A percentile compares a stretch with the other conserved stretches of the same genome.
These are phyloP conservation scores for Angomonas deanei DNA, from an alignment of 208 protist species.

Conservation along the genomic window DNA sequence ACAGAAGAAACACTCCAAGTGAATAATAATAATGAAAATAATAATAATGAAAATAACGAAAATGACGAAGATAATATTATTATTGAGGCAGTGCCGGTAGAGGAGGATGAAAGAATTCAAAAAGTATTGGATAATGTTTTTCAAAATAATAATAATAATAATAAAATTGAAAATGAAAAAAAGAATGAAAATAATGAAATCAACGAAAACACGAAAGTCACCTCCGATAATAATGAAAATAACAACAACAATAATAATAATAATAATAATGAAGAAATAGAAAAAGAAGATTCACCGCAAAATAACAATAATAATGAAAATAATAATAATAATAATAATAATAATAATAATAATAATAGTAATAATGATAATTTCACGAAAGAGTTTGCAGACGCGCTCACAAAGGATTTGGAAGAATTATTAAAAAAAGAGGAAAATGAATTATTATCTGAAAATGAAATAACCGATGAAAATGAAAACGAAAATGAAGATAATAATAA, in stretches of 20 bases:
- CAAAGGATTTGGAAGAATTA: not conserved
- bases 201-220: too few relatives aligned
- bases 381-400: not conserved
- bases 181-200: not conserved
- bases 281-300: not conserved
- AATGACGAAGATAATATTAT: not conserved
- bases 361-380: not conserved
- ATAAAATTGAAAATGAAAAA: not conserved
- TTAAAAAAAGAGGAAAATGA: not conserved
- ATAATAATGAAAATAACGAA: not conserved
- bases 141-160: not conserved
- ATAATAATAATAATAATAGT: slow-evolving; percentile 1
- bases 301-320: not conserved
- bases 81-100: not conserved
- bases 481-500: slow-evolving; percentile 1
- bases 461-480: not conserved
- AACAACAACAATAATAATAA: not conserved
- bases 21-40: not conserved
- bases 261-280: not conserved
- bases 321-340: slow-evolving; percentile 1
- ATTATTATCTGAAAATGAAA: not conserved
- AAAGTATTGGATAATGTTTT: not conserved
- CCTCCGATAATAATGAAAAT: too few relatives aligned
- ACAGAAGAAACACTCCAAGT: not conserved
- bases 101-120: not conserved